These are phyloP conservation scores for Talaromyces amestolkiae DNA, from an alignment of 2,329 filamentous ascomycete species.

Conservation along the genomic window DNA sequence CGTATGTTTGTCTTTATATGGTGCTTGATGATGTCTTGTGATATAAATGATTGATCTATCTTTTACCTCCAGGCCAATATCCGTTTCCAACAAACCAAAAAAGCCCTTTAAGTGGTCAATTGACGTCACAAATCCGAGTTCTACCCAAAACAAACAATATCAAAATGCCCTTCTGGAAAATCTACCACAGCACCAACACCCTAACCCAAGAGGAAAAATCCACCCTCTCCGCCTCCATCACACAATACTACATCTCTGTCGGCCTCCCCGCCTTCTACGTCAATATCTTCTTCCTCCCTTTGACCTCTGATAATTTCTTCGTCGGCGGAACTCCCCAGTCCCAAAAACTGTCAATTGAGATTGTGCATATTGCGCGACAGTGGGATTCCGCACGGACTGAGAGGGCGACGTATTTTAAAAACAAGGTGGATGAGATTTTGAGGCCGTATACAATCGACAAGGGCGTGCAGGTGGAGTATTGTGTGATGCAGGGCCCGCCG, in stretches of 20 bases:
- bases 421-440: neutral
- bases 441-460: neutral
- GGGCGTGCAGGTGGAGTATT: slow-evolving; percentile 6
- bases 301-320: neutral
- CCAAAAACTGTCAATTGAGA: slow-evolving; percentile 1
- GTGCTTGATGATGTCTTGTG: neutral
- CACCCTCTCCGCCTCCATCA: slow-evolving; percentile 21
- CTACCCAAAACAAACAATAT: neutral
- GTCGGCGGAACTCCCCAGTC: neutral
- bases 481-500: neutral
- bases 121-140: neutral
- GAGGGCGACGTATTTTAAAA: neutral
- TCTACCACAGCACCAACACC: slow-evolving; percentile 11
- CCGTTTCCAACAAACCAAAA: too few species aligned
- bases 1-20: neutral
- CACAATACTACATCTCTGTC: slow-evolving; percentile 20
- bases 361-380: neutral
- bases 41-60: neutral
- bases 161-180: slow-evolving; percentile 8
- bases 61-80: neutral
- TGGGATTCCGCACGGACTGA: neutral
- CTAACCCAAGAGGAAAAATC: slow-evolving; percentile 2
- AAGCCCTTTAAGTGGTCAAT: neutral
- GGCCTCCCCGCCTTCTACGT: slow-evolving; percentile 26
- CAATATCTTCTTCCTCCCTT: slow-evolving; percentile 19